Percentiles rank a stretch among this genome's conserved stretches.
phyloP scores from a whole-genome alignment of 257 asterid species.

The Plantago major region DNA sequence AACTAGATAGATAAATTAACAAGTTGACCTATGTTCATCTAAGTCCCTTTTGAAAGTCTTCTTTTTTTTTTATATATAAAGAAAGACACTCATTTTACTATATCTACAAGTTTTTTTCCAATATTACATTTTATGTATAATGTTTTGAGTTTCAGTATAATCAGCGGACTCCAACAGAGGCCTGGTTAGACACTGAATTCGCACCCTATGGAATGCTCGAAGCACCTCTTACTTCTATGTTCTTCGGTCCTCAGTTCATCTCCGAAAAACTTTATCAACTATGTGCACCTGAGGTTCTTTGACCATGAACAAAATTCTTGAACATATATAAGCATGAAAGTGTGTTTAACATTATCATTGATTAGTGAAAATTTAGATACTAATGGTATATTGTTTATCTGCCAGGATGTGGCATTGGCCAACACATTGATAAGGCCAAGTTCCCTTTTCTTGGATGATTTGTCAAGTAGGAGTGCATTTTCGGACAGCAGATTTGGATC shows the following conservation, averaged over 20 bases:
- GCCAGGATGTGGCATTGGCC: conserved; percentile 50
- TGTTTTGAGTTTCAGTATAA: conserved; percentile 16
- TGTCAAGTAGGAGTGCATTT: conserved; percentile 31
- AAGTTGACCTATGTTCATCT: no score
- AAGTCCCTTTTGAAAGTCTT: no score
- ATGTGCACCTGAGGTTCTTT: conserved; percentile 36
- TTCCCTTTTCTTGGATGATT: conserved; percentile 32
- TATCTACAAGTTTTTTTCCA: no score
- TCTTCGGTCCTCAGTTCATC: conserved; percentile 36
- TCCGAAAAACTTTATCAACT: conserved; percentile 32
- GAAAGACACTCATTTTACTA: no score
- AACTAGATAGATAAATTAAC: no score
- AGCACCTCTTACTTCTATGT: conserved; percentile 28
- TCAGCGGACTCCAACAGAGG: conserved; percentile 32
- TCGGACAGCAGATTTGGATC: conserved; percentile 42
- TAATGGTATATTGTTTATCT: background rate
- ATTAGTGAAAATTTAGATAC: background rate
- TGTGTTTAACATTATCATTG: background rate
- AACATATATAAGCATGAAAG: background rate
- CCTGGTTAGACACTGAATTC: conserved; percentile 40
- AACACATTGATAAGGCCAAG: conserved; percentile 36
- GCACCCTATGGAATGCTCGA: conserved; percentile 32
- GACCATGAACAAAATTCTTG: background rate
- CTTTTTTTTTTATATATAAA: no score
- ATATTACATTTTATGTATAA: background rate